Percentiles rank a stretch among this genome's conserved stretches.
Conservation (phyloP, 164 flowering plant genomes). For the Paratinospora sagittata region DNA sequence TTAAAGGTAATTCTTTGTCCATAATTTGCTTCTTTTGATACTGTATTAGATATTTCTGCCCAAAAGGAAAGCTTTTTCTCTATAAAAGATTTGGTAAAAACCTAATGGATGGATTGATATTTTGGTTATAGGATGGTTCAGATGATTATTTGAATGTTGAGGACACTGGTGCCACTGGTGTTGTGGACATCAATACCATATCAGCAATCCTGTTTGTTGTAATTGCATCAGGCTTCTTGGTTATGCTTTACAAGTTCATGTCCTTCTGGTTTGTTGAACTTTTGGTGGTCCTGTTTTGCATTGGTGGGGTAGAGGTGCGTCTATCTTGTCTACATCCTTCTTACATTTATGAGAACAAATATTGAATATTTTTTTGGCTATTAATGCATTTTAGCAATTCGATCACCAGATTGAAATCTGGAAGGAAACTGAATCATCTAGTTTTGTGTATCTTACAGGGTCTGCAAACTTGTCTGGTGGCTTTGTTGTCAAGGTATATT, state of each 20-base stretch:
- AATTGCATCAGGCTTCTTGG: conserved; percentile 85
- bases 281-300: conserved; percentile 92
- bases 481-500: conserved; percentile 50
- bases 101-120: conserved; percentile 7
- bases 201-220: conserved; percentile 85
- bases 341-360: not conserved
- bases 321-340: not conserved
- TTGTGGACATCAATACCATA: conserved; percentile 72
- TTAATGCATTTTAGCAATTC: not conserved
- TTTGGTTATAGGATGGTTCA: conserved; percentile 63
- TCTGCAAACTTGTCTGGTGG: conserved; percentile 62
- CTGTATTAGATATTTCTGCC: too few species aligned
- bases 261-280: conserved; percentile 83
- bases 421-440: conserved; percentile 10
- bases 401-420: not conserved
- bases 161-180: conserved; percentile 35
- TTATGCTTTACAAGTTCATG: conserved; percentile 93
- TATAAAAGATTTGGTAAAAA: not conserved
- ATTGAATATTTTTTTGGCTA: not conserved
- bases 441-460: conserved; percentile 34
- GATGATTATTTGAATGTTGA: conserved; percentile 44
- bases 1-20: conserved; percentile 49
- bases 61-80: not conserved
- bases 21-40: not conserved
- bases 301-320: conserved; percentile 95